Base-by-base conservation (phyloP, 345 rosid species). In the Eucalyptus pauciflora region DNA sequence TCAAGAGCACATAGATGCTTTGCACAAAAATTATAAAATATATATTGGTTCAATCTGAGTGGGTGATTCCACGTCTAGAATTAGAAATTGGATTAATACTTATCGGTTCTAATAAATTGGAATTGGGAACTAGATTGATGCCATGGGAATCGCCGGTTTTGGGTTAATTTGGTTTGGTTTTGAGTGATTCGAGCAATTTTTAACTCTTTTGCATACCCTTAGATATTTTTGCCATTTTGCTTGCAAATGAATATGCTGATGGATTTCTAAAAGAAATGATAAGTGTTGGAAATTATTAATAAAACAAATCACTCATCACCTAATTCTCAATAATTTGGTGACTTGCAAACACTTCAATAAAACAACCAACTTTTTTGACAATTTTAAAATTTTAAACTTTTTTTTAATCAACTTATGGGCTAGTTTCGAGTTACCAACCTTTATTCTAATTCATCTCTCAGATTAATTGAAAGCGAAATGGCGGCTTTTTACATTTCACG, bases 101-200 rank as follows among this genome's bases (percentile, higher is more conserved):
- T 4, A 52, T 52, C 0, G 0, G 0, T 52, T 52, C 10, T 0
- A 52, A 0, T 52, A 18, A 52, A 52, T 52, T 52, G 25, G 2
- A 1, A 52, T 52, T 7, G 4, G 10, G 10, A 52, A 52, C 25
- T 52, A 52, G 58, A 1, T 0, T 52, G 58, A 25, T 7, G 25
- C 5, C 24, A 3, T 7, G 10, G 2, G 1, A 20, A 20, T 52
- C 5, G 1, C 1, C 0, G 0, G 5, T 52, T 52, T 0, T 20
- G 2, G 2, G 10, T 0, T 52, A 52, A 2, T 18, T 52, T 52
- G 10, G 25, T 52, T 52, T 52, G 58, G 58, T 52, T 52, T 52
- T 1, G 5, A 52, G 58, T 52, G 58, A 20, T 1, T 52, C 0
- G 0, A 52, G 58, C 0, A 1, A 20, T 52, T 52, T 1, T 2